Percentiles rank a stretch among this genome's conserved stretches.
Conservation (phyloP, 2,329 filamentous ascomycete genomes). For the Geosmithia morbida region DNA sequence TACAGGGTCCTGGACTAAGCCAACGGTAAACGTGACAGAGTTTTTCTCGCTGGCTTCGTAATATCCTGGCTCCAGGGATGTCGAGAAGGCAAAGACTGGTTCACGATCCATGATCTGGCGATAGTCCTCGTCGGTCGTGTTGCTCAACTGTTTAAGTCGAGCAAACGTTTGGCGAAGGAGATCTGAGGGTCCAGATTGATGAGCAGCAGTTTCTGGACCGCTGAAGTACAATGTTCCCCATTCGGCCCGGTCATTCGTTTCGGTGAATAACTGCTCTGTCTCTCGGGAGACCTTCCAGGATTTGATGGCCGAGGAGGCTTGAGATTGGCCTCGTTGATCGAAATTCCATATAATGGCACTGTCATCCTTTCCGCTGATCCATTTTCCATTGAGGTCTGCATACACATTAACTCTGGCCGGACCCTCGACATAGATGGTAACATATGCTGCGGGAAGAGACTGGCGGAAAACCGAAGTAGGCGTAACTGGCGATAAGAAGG, state of each 20-base stretch:
- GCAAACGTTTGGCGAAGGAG: constrained; percentile 56
- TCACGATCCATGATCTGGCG: constrained; percentile 62
- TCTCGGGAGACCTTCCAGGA: constrained; percentile 50
- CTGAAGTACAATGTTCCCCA: constrained; percentile 75
- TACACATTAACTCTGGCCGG: constrained; percentile 50
- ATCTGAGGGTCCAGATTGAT: constrained; percentile 58
- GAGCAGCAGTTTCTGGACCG: constrained; percentile 49
- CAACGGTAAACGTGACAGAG: constrained; percentile 59
- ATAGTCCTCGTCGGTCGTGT: constrained; percentile 51
- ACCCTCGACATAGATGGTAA: constrained; percentile 57
- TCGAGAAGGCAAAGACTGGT: constrained; percentile 69
- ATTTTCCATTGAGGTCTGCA: constrained; percentile 59
- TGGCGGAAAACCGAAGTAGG: constrained; percentile 69
- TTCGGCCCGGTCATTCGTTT: constrained; percentile 60
- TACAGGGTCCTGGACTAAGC: constrained; percentile 64
- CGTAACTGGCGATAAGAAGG: constrained; percentile 63
- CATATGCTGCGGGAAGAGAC: constrained; percentile 68
- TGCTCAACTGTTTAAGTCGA: constrained; percentile 47
- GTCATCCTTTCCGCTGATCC: constrained; percentile 63
- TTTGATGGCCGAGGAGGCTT: constrained; percentile 22
- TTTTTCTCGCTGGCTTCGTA: constrained; percentile 18
- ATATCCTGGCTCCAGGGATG: constrained; percentile 35
- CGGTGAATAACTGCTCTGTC: constrained; percentile 57
- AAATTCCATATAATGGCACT: constrained; percentile 59
- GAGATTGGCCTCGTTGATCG: constrained; percentile 6